Evolutionary conservation across 1,284 basidiomycete genomes (phyloP), one percentile per base, ranked within the genome.

Genomic region (Rhodotorula sp.): DNA sequence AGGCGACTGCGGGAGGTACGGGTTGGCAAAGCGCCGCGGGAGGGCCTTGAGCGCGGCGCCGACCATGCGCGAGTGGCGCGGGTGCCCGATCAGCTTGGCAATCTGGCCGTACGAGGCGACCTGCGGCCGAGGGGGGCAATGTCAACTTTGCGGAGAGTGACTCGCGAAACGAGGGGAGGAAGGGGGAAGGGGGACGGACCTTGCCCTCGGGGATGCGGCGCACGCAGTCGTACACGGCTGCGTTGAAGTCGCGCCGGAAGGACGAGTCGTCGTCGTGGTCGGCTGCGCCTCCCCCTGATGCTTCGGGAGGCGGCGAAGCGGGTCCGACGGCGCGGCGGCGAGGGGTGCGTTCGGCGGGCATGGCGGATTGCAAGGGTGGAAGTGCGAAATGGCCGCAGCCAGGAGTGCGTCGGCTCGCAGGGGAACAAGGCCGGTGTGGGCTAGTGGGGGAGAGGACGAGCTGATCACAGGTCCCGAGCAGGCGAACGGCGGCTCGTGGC

Each of bases 41-140:
- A 78, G 68, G 34, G 77, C 77, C 48, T 77, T 79, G 23, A 79
- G 62, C 4, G 74, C 73, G 1, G 72, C n/a, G n/a, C 78, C 78
- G n/a, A 79, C 78, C 45, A 77, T 64, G 17, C 78, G 70, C 10
- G 77, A 71, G 61, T 79, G 73, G 17, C 71, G 62, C 2, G 78
- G 78, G 23, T 70, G 67, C 19, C 72, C 71, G 34, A 77, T 64
- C 8, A 75, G 59, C 27, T 66, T 65, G 1, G 74, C 78, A 42
- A 79, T 72, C 8, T 70, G 70, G 12, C 78, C 78, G 60, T 77
- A 76, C 7, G 73, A 71, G 14, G 52, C 52, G 48, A 77, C 75
- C 73, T 74, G 65, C 21, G 21, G 9, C 10, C 10, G 23, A 19
- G 25, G 34, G 58, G 54, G 10, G 21, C 8, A n/a, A 23, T 34